Evolutionary conservation across 768 basidiomycete genomes (phyloP).

Genomic region (Pisolithus marmoratus): DNA sequence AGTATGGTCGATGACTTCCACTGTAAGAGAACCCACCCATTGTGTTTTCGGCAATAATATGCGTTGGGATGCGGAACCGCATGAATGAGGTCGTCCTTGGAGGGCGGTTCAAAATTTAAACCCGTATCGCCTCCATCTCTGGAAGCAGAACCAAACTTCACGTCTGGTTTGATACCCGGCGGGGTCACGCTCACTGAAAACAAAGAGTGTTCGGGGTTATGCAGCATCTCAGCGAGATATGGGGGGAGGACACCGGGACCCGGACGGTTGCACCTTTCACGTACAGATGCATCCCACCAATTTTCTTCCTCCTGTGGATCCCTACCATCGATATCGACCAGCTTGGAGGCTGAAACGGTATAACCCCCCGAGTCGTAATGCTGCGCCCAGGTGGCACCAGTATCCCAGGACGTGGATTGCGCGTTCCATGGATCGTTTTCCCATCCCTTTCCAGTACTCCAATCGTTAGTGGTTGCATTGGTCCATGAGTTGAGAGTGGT

Average conservation of each 20-base stretch:
- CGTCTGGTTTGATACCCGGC: constrained; percentile 26
- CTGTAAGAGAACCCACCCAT: constrained; percentile 73
- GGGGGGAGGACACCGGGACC: constrained; percentile 70
- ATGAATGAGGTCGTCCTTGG: constrained; percentile 59
- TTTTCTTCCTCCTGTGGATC: constrained; percentile 51
- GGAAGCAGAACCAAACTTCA: constrained; percentile 10
- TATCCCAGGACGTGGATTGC: constrained; percentile 20
- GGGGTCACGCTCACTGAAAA: constrained; percentile 49
- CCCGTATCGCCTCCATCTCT: constrained; percentile 13
- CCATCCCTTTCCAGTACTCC: constrained; percentile 15
- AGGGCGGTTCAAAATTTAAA: constrained; percentile 33
- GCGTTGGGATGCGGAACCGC: constrained; percentile 78
- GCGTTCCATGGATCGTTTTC: constrained; percentile 17
- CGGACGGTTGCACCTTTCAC: constrained; percentile 46
- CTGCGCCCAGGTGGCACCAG: constrained; percentile 17
- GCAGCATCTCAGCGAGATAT: constrained; percentile 58
- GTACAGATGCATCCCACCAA: constrained; percentile 62
- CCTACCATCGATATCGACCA: constrained; percentile 54
- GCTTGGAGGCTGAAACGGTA: constrained; percentile 19
- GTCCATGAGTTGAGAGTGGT: constrained; percentile 21
- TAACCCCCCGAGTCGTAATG: constrained; percentile 8
- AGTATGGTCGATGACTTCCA: constrained; percentile 61
- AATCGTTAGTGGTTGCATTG: constrained; percentile 16
- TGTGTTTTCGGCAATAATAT: constrained; percentile 77
- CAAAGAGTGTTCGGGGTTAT: constrained; percentile 67